Base-by-base conservation (phyloP, 2,329 filamentous ascomycete genomes). In the Akanthomyces lecanii region DNA sequence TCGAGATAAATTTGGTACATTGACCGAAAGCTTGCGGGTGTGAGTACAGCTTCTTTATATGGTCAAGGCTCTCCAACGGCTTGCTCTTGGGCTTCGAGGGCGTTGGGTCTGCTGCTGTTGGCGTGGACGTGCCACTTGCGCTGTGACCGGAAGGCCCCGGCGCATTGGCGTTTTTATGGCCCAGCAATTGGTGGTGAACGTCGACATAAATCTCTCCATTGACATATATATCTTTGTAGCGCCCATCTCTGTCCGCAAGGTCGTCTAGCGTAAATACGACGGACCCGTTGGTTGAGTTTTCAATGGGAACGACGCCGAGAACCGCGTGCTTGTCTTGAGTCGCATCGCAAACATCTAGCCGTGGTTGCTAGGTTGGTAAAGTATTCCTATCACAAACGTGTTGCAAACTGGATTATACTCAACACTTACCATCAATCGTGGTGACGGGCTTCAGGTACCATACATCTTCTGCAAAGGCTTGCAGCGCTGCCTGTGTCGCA, bases 21-120 rank as follows among this genome's bases (percentile, higher is more conserved):
- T 99, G 95, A 30, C 92, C 92, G 81, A 95, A 97, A 33, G 92
- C 95, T 76, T 99, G 95, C 11, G 94, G 93, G 76, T 99, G 95
- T 28, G 91, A 95, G 78, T 97, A 96, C 47, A 99, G 76, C 70
- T 89, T 88, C 68, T 82, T 84, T 70, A 98, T 83, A 68, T 89
- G 81, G 62, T 78, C 75, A 65, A 93, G 75, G 66, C 78, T 77
- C 58, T 72, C 69, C 45, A 82, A 69, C 3, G 87, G 85, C 66
- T 76, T 76, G 45, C 78, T 74, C 66, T 75, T 75, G 30, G 81
- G 80, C 67, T 76, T 76, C n/a, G 69, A 69, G 18, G 79, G 80
- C 50, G 70, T 72, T 3, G 82, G 82, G 51, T 76, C 74, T 21
- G 72, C 73, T 16, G 73, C 73, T 11, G 81, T 84, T n/a, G 82